phyloP scores from a whole-genome alignment of 2,329 filamentous ascomycete genomes.

The Xylariales sp. region DNA sequence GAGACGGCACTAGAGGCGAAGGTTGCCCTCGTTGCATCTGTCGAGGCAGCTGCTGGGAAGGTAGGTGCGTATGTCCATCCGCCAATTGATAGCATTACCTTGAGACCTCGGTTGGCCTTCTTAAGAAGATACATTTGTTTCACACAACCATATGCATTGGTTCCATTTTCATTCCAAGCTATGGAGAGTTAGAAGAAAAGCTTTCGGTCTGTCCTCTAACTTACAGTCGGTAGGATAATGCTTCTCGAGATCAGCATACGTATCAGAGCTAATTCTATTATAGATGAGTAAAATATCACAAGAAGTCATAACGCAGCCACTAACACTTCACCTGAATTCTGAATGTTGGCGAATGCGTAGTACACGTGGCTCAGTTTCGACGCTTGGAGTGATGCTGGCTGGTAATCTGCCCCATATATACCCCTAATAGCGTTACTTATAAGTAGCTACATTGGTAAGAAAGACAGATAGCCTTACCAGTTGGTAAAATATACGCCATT shows the following conservation, averaged over 20 bases:
- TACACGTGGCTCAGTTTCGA: slow-evolving; percentile 71
- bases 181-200: too few species aligned
- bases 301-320: too few species aligned
- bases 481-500: slow-evolving; percentile 52
- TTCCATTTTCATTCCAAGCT: slow-evolving; percentile 47
- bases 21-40: slow-evolving; percentile 51
- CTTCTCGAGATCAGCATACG: slow-evolving; percentile 61
- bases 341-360: slow-evolving; percentile 51
- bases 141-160: slow-evolving; percentile 71
- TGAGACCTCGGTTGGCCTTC: slow-evolving; percentile 70
- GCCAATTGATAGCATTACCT: slow-evolving; percentile 76
- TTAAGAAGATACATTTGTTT: slow-evolving; percentile 77
- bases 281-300: too few species aligned
- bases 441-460: too few species aligned
- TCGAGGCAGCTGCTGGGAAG: slow-evolving; percentile 60
- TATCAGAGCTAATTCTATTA: slow-evolving; percentile 57
- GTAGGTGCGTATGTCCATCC: slow-evolving; percentile 75
- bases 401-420: slow-evolving; percentile 43
- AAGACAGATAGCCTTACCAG: too few species aligned
- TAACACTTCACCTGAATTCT: slow-evolving; percentile 40
- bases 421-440: too few species aligned
- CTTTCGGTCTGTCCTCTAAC: too few species aligned
- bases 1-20: slow-evolving; percentile 68
- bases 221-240: slow-evolving; percentile 66
- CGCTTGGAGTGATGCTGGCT: slow-evolving; percentile 64